Evolutionary conservation across 108 stramenopile genomes (phyloP), one percentile per base, ranked within the genome.

Genomic region (Asterionellopsis glacialis): DNA sequence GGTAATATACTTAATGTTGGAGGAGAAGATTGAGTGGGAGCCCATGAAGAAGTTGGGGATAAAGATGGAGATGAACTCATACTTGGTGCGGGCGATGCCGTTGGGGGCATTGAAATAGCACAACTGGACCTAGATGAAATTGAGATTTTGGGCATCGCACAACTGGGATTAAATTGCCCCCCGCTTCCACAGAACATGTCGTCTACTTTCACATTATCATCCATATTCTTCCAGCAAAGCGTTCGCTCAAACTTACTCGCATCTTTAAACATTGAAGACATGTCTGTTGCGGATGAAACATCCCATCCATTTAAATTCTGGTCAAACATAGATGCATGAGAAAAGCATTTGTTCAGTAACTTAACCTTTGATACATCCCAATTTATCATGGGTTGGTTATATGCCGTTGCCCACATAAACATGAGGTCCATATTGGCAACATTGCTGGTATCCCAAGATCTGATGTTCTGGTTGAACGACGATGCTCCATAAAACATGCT

Each of bases 301-400:
- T 48, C 21, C 33, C 33, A 33, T 7, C 33, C 33, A 33, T 33
- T 33, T 33, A 33, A 5, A 33, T 33, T 33, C 33, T 33, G 33
- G 33, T 33, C 7, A 33, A 33, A 33, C 33, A 33, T 33, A 33
- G 33, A 33, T 33, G 33, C 33, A 33, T 7, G 5, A 33, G 33
- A 33, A 33, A 33, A 33, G 33, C 33, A 33, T 7, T 7, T 33
- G 5, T 33, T 33, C 33, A 33, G 2, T 33, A 33, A 5, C 33
- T 33, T 62, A n/a, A 73, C 72, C 0, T 49, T 40, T 13, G 23
- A 24, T 11, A 68, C 61, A 54, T 74, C 64, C 72, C 72, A 73
- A 6, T 48, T 26, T 9, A 19, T 26, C 7, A 73, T 39, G 23
- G 28, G 26, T 28, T 48, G 45, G 14, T 52, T 55, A 16, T 45